phyloP scores from a whole-genome alignment of 2,329 filamentous ascomycete species.

The Penicillium sp. region DNA sequence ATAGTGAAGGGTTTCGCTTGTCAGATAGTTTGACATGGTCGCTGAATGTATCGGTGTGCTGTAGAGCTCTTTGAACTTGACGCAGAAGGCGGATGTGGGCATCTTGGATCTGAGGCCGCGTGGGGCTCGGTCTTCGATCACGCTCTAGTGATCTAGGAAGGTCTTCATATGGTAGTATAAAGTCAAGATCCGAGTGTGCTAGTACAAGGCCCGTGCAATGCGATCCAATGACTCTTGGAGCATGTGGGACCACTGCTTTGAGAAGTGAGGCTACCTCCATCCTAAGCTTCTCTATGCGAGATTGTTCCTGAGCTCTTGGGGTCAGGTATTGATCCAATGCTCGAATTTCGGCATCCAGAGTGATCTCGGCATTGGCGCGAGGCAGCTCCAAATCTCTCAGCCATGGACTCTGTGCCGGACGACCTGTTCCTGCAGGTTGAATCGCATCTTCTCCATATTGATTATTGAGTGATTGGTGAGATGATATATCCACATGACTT shows the following conservation, averaged over 20 bases:
- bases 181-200: slow-evolving; percentile 50
- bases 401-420: slow-evolving; percentile 28
- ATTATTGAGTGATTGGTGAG: neutral
- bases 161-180: slow-evolving; percentile 30
- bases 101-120: slow-evolving; percentile 25
- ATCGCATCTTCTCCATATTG: slow-evolving; percentile 1
- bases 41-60: slow-evolving; percentile 16
- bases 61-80: slow-evolving; percentile 19
- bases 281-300: slow-evolving; percentile 21
- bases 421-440: slow-evolving; percentile 12
- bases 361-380: slow-evolving; percentile 20
- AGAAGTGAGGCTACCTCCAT: slow-evolving; percentile 25
- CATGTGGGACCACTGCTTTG: slow-evolving; percentile 20
- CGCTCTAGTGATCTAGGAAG: slow-evolving; percentile 16
- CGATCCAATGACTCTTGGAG: slow-evolving; percentile 46
- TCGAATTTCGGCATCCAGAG: slow-evolving; percentile 40
- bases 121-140: slow-evolving; percentile 29
- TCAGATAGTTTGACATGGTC: slow-evolving; percentile 13
- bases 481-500: neutral
- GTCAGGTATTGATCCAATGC: slow-evolving; percentile 40
- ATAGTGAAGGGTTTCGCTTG: slow-evolving; percentile 28
- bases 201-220: slow-evolving; percentile 45
- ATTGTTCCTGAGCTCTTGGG: slow-evolving; percentile 38
- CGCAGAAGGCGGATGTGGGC: slow-evolving; percentile 20
- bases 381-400: slow-evolving; percentile 15